These are phyloP conservation scores for Yamadazyma laniorum DNA, from an alignment of 805 yeast species.

Conservation along the genomic window DNA sequence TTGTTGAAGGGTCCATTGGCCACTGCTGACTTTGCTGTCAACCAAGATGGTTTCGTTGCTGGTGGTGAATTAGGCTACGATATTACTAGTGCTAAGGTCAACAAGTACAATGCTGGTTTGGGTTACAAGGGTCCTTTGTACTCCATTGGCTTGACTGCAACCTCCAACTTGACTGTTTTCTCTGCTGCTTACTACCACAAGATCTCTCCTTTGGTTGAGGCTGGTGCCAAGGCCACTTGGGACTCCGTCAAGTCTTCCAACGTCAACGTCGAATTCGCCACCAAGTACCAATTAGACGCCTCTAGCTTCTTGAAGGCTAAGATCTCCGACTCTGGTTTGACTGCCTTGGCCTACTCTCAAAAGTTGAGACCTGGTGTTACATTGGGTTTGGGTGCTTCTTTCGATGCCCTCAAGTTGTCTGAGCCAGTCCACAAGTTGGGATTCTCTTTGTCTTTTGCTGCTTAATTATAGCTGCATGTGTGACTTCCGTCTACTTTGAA, in stretches of 20 bases:
- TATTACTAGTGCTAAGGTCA: conserved; percentile 85
- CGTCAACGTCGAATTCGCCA: conserved; percentile 92
- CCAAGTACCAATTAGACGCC: conserved; percentile 88
- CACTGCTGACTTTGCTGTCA: conserved; percentile 90
- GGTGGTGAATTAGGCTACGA: conserved; percentile 98
- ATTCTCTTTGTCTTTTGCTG: conserved; percentile 88
- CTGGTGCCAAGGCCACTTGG: conserved; percentile 97
- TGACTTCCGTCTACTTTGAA: neutral
- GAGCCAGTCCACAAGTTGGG: conserved; percentile 99
- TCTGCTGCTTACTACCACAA: conserved; percentile 97
- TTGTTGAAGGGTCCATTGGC: conserved; percentile 93
- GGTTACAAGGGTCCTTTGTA: conserved; percentile 90
- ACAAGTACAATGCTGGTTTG: conserved; percentile 89
- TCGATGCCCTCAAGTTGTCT: conserved; percentile 91
- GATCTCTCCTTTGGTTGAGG: conserved; percentile 88
- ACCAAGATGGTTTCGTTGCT: conserved; percentile 94
- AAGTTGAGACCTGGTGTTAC: conserved; percentile 94
- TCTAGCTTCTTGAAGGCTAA: conserved; percentile 93
- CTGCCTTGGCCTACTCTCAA: conserved; percentile 93
- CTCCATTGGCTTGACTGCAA: conserved; percentile 80
- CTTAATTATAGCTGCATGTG: conserved; percentile 49
- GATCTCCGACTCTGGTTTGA: conserved; percentile 92
- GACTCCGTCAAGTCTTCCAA: conserved; percentile 79
- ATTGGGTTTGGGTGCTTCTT: conserved; percentile 94
- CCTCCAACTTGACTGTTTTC: conserved; percentile 83